Conservation (phyloP, 345 rosid genomes). For the Hibiscus mutabilis region DNA sequence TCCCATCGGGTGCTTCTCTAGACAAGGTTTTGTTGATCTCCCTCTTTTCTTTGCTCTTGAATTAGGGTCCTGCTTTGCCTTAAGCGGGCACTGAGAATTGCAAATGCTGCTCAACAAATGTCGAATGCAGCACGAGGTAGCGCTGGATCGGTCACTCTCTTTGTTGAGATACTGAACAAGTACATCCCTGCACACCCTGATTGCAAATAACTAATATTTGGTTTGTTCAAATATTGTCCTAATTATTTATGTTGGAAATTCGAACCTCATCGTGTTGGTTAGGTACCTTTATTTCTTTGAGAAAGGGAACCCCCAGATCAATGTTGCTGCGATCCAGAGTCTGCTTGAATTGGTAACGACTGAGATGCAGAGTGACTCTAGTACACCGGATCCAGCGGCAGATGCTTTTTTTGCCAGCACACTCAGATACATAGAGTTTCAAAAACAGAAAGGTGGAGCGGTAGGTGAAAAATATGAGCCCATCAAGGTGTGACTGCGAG, state of each 20-base stretch:
- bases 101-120: slow-evolving; percentile 95
- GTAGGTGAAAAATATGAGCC: slow-evolving; percentile 69
- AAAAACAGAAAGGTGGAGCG: slow-evolving; percentile 93
- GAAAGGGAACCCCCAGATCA: slow-evolving; percentile 80
- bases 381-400: slow-evolving; percentile 50
- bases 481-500: slow-evolving; percentile 17
- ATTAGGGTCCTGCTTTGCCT: slow-evolving; percentile 84
- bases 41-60: not conserved
- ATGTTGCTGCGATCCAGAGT: slow-evolving; percentile 66
- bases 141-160: slow-evolving; percentile 69
- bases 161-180: slow-evolving; percentile 97
- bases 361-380: slow-evolving; percentile 75
- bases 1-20: not conserved
- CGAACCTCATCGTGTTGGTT: slow-evolving; percentile 6
- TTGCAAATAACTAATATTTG: not conserved
- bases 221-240: not conserved
- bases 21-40: not conserved
- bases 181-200: slow-evolving; percentile 18
- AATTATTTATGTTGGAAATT: not conserved
- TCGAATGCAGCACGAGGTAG: slow-evolving; percentile 63
- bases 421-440: slow-evolving; percentile 70
- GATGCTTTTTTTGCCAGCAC: slow-evolving; percentile 81
- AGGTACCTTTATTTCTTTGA: slow-evolving; percentile 91
- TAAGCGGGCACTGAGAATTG: slow-evolving; percentile 90
- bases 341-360: slow-evolving; percentile 63